These are phyloP conservation scores for Fusarium austroafricanum DNA, from an alignment of 2,329 filamentous ascomycete species.

Conservation along the genomic window DNA sequence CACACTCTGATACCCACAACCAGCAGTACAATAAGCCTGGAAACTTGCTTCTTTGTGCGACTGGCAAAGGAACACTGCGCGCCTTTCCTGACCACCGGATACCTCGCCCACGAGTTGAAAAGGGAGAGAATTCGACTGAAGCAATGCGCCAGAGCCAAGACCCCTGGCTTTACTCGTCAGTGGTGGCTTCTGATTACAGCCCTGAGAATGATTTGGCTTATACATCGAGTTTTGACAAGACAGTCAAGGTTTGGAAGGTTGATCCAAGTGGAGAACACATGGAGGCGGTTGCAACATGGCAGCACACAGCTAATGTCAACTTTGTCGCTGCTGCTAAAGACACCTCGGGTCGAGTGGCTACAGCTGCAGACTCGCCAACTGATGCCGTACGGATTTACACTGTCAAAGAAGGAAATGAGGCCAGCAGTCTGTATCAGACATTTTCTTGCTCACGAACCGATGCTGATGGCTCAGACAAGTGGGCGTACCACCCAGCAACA, in stretches of 20 bases:
- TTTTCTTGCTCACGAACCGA: constrained; percentile 57
- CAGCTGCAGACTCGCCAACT: constrained; percentile 66
- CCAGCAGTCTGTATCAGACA: constrained; percentile 51
- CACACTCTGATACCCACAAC: constrained; percentile 71
- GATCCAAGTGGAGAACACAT: constrained; percentile 55
- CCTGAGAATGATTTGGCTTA: constrained; percentile 59
- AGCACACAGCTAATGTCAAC: constrained; percentile 69
- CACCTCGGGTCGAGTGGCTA: constrained; percentile 63
- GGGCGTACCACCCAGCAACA: constrained; percentile 72
- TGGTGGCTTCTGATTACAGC: constrained; percentile 71
- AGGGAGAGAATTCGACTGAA: constrained; percentile 65
- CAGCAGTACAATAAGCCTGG: constrained; percentile 75
- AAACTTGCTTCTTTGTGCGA: constrained; percentile 69
- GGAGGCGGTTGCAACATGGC: constrained; percentile 61
- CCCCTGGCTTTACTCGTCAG: constrained; percentile 72
- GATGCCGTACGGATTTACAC: constrained; percentile 69
- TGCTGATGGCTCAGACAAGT: constrained; percentile 57
- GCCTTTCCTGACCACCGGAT: constrained; percentile 69
- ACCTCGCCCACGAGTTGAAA: constrained; percentile 62
- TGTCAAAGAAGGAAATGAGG: constrained; percentile 53
- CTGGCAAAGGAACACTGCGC: constrained; percentile 56
- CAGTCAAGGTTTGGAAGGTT: constrained; percentile 69
- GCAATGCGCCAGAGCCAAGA: constrained; percentile 70
- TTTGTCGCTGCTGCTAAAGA: constrained; percentile 68
- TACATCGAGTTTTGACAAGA: constrained; percentile 71